Evolutionary conservation across 164 flowering plant genomes (phyloP), one percentile per base, ranked within the genome.

Genomic region (Paratinospora sagittata): DNA sequence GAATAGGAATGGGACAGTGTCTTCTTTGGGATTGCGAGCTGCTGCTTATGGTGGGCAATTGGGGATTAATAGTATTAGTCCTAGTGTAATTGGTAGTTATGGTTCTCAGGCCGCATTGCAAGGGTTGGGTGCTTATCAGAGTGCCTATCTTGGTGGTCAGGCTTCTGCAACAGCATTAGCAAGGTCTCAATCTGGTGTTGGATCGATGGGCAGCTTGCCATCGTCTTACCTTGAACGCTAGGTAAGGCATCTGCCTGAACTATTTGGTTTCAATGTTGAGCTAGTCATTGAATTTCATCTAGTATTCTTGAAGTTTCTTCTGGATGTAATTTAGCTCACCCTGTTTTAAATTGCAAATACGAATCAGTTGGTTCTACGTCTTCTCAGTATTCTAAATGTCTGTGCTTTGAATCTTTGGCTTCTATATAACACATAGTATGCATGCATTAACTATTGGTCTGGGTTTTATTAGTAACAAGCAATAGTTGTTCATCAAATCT

Each of bases 61-160:
- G 21, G 78, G 75, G 64, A 78, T 83, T 24, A 80, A 75, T 74
- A 80, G n/a, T n/a, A n/a, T n/a, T n/a, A n/a, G n/a, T n/a, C n/a
- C n/a, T n/a, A n/a, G 71, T 61, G 76, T 83, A 63, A 82, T 79
- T 55, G 82, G 76, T 23, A 81, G 63, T 72, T 85, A 82, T 80
- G 81, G 81, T 63, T 73, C 86, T 27, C 82, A 79, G 55, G 81
- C 79, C 23, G 86, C 81, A 65, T 70, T 83, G 72, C 82, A 81
- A 34, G 88, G 88, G 13, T 24, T 79, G 52, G 81, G 80, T 61
- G 81, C 76, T n/a, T 83, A 78, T 69, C 82, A 81, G 73, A 73
- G 81, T 65, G 49, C 77, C 8, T 84, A 75, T 26, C 24, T 70
- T 12, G 82, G 82, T 63, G 82, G 82, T 63, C 82, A 77, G 34